Evolutionary conservation across 23 red algal species (phyloP).

Genomic region (Gracilaria domingensis): DNA sequence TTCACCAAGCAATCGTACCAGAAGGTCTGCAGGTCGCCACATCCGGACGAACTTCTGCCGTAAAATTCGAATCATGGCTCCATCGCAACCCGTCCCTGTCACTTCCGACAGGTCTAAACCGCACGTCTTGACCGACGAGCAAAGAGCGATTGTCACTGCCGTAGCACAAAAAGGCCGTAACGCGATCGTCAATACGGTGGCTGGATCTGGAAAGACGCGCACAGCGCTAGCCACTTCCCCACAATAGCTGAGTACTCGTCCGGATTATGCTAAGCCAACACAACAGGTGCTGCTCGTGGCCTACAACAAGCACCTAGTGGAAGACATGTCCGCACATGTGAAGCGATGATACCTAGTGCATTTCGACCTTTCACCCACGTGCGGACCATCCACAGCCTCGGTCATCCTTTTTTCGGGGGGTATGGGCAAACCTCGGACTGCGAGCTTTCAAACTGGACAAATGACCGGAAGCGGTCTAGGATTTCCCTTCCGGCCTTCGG

Average conservation of each 20-base stretch:
- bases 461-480: background rate
- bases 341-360: background rate
- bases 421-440: background rate
- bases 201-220: slow-evolving; percentile 3
- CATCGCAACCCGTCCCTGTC: background rate
- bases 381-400: slow-evolving; percentile 1
- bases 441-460: background rate
- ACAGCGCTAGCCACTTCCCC: slow-evolving; percentile 3
- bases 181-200: slow-evolving; percentile 27
- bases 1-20: too few relatives aligned
- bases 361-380: background rate
- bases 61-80: background rate
- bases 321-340: slow-evolving; percentile 6
- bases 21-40: too few relatives aligned
- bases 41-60: too few relatives aligned
- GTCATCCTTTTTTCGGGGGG: background rate
- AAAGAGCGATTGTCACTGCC: background rate
- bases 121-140: slow-evolving; percentile 3
- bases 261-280: background rate
- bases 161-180: slow-evolving; percentile 13
- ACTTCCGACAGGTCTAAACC: background rate
- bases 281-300: slow-evolving; percentile 11
- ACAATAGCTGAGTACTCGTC: background rate
- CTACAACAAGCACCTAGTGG: slow-evolving; percentile 3
- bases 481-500: background rate